Evolutionary conservation across 2,329 filamentous ascomycete species (phyloP), one percentile per base, ranked within the genome.

Genomic region (Aspergillus hortae): DNA sequence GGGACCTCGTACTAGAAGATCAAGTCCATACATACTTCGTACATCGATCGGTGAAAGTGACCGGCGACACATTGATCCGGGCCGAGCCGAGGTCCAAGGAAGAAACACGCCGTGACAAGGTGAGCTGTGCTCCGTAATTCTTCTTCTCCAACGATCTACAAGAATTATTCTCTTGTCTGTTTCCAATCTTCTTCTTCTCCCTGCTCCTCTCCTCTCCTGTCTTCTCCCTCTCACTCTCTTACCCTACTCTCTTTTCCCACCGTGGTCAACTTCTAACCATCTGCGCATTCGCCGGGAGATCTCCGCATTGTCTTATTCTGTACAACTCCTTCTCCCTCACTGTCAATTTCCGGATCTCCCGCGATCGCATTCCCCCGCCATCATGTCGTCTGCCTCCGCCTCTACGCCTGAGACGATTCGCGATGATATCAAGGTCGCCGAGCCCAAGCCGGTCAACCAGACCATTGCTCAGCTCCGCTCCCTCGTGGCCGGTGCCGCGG

Each of bases 401-500:
- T 55, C 67, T 17, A 54, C 64, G 48, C 51, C 65, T n/a, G 59
- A 68, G 41, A 49, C 60, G 46, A 54, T 71, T 48, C 58, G 61
- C 42, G 65, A 70, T 50, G 59, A 65, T 46, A 40, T 68, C 46
- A 61, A 68, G 52, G 56, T 44, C 42, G 44, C 59, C 3, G 67
- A 66, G 48, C 17, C 57, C 40, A 68, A 69, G 60, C 47, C 67
- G 3, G 61, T 70, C 48, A 70, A 70, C 49, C 67, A 72, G 60
- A 80, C 81, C 1, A 66, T 86, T 44, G 80, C 84, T 49, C 84
- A 83, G 70, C 72, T 95, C 57, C 87, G 92, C 54, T 94, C 92
- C 40, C 82, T 99, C 47, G 86, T 81, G 7, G 92, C 92, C 6
- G 94, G 94, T 63, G 94, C 91, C 56, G 95, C 95, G 54, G 94